Percentiles rank a stretch among this genome's conserved stretches.
phyloP scores from a whole-genome alignment of 164 flowering plant genomes.

The Warburgia ugandensis region DNA sequence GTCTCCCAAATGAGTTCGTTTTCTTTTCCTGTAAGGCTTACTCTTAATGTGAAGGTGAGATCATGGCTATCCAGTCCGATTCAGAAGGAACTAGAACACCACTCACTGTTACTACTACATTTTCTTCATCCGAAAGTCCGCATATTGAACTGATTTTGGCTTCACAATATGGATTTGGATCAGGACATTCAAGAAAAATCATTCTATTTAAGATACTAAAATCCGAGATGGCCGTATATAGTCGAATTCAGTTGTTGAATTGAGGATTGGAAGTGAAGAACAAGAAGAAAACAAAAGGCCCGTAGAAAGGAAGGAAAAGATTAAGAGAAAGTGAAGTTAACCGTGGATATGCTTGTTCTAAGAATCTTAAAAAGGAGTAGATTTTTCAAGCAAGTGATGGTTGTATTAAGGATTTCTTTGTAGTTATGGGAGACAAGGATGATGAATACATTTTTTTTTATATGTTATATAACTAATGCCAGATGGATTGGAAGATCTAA shows the following conservation, averaged over 20 bases:
- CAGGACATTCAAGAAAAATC: slow-evolving; percentile 29
- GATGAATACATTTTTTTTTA: no score
- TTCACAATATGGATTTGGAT: slow-evolving; percentile 35
- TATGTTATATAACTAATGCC: no score
- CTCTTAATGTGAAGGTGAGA: slow-evolving; percentile 54
- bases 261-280: slow-evolving; percentile 4
- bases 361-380: no score
- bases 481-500: no score
- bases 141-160: slow-evolving; percentile 27
- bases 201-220: slow-evolving; percentile 53
- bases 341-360: not conserved
- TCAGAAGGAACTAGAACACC: slow-evolving; percentile 47
- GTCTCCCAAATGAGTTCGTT: not conserved
- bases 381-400: no score
- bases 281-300: slow-evolving; percentile 7
- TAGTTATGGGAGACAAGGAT: no score
- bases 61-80: slow-evolving; percentile 72
- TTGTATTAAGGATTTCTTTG: no score
- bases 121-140: slow-evolving; percentile 39
- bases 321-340: slow-evolving; percentile 1
- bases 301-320: not conserved
- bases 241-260: slow-evolving; percentile 15
- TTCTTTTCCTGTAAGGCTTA: slow-evolving; percentile 2
- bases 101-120: slow-evolving; percentile 39
- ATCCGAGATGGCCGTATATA: slow-evolving; percentile 45